Evolutionary conservation across 805 yeast species (phyloP), one percentile per base, ranked within the genome.

Genomic region (Naumovozyma castellii): DNA sequence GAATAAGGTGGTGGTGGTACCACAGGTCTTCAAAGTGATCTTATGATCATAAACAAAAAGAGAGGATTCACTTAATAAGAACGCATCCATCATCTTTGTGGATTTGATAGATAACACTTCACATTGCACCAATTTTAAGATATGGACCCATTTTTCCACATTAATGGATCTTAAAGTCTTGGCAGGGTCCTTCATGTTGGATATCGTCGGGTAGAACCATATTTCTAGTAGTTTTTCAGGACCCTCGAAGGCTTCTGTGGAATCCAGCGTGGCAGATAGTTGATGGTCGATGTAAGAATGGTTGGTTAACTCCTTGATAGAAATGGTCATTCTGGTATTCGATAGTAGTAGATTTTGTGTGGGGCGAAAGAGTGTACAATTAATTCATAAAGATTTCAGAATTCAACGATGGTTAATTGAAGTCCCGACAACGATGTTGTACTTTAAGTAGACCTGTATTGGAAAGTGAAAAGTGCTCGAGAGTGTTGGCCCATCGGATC

Each of bases 231-330:
- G 69, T 62, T 90, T 92, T 62, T 90, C 97, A 25, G 98, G 97
- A 5, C 98, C 97, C 67, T 90, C 97, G 58, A 90, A 90, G 2
- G 97, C 95, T 56, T 78, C 82, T 12, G 94, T 72, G 15, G 96
- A 87, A 65, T 88, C 97, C 47, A 88, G 68, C 44, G 75, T 72
- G 34, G 78, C 79, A 6, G 94, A 80, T 37, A 84, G 68, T 44
- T 80, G 84, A 60, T 82, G 90, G 62, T 88, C 88, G 51, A 86
- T 77, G 56, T 71, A 78, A 16, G 72, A 57, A 51, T 69, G 73
- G 41, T 66, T 64, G 16, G 59, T 54, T 20, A 57, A 34, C 38
- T 54, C 63, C 39, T 57, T 48, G 42, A 49, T 54, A n/a, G 59
- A 54, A 32, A 65, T 50, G 32, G 68, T 66, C 45, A 66, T 56